A percentile compares a stretch with the other conserved stretches of the same genome.
These are phyloP conservation scores for Mimosa bimucronata DNA, from an alignment of 306 rosid genomes.

Conservation along the genomic window DNA sequence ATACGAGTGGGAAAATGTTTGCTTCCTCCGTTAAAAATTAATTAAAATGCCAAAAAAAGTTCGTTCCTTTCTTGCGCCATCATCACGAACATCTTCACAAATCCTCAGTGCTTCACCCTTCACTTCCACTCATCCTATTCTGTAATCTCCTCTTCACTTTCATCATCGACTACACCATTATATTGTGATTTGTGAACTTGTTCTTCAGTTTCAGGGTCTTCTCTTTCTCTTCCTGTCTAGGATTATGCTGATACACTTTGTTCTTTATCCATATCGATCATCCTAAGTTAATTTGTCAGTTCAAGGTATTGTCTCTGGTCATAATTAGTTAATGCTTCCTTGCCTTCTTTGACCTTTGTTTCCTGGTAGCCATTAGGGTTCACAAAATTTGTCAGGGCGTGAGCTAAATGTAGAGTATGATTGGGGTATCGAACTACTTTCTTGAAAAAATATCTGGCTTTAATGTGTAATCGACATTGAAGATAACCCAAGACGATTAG, in stretches of 20 bases:
- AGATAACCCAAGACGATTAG: neutral
- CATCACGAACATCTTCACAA: neutral
- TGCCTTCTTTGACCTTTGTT: neutral
- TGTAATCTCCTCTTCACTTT: neutral
- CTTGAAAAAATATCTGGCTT: conserved; percentile 7
- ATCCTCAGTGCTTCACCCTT: neutral
- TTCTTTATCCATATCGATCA: neutral
- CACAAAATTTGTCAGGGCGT: neutral
- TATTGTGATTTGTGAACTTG: neutral
- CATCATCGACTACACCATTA: neutral
- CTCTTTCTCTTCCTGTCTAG: neutral
- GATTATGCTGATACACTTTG: neutral
- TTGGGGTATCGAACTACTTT: neutral
- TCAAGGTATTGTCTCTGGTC: neutral
- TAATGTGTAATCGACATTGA: neutral
- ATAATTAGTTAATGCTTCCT: neutral
- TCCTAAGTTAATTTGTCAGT: neutral
- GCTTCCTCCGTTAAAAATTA: too few relatives aligned
- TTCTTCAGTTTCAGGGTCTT: conserved; percentile 29
- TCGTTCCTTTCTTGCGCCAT: neutral
- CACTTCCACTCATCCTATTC: neutral
- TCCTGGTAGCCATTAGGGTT: conserved; percentile 12
- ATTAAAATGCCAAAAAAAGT: too few relatives aligned
- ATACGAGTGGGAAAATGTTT: too few relatives aligned
- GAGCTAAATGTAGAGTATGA: neutral